Conservation (phyloP, 2,329 filamentous ascomycete genomes). For the Fusarium staphyleae region DNA sequence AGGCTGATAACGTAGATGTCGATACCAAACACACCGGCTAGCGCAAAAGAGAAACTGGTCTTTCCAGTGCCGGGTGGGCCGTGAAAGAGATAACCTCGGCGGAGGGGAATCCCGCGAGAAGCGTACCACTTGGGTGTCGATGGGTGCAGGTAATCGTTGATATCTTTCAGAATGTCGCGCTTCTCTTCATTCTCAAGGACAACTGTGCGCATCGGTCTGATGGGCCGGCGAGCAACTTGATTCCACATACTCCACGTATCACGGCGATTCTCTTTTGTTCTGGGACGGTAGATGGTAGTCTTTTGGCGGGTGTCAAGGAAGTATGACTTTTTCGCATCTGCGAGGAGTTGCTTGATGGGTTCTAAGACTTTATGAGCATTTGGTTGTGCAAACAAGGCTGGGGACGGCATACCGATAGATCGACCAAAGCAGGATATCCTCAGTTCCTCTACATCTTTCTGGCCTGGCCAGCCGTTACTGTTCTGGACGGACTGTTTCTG, state of each 20-base stretch:
- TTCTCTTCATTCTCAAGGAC: slow-evolving; percentile 75
- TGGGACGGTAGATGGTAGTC: slow-evolving; percentile 64
- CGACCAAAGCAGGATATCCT: slow-evolving; percentile 63
- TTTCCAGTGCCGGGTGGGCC: slow-evolving; percentile 80
- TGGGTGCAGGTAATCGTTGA: slow-evolving; percentile 80
- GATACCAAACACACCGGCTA: slow-evolving; percentile 70
- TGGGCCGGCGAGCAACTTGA: slow-evolving; percentile 67
- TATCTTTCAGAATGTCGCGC: slow-evolving; percentile 69
- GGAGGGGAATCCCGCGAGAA: slow-evolving; percentile 75
- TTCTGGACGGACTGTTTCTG: slow-evolving; percentile 53
- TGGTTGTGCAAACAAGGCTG: background rate
- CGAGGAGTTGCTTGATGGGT: slow-evolving; percentile 63
- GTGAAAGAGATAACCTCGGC: slow-evolving; percentile 79
- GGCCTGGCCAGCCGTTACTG: slow-evolving; percentile 46
- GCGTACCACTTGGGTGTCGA: slow-evolving; percentile 76
- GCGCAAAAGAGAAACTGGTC: slow-evolving; percentile 70
- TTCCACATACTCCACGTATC: slow-evolving; percentile 58
- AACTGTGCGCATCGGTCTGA: slow-evolving; percentile 76
- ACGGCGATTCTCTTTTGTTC: slow-evolving; percentile 54
- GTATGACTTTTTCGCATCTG: slow-evolving; percentile 60
- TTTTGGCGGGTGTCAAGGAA: slow-evolving; percentile 61
- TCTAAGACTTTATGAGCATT: slow-evolving; percentile 35
- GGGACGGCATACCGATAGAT: slow-evolving; percentile 41
- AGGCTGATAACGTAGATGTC: slow-evolving; percentile 69
- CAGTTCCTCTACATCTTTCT: slow-evolving; percentile 61